These are phyloP conservation scores for Chiua virens DNA, from an alignment of 768 basidiomycete species.

Conservation along the genomic window DNA sequence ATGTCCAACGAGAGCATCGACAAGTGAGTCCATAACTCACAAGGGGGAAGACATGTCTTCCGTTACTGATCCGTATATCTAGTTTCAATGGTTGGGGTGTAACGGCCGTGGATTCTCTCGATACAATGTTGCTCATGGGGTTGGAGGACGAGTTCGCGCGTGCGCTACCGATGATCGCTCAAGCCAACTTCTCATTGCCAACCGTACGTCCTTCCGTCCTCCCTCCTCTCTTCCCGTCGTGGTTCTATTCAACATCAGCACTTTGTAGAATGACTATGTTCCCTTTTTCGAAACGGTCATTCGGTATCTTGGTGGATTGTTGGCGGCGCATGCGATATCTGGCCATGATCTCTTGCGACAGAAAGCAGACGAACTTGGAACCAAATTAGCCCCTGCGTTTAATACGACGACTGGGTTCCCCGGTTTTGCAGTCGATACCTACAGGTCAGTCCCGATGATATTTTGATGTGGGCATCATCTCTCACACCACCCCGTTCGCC, in stretches of 20 bases:
- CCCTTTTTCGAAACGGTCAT: slow-evolving; percentile 87
- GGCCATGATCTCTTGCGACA: slow-evolving; percentile 59
- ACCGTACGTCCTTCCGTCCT: slow-evolving; percentile 31
- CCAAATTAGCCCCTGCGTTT: slow-evolving; percentile 68
- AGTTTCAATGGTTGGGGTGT: slow-evolving; percentile 84
- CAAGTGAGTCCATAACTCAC: slow-evolving; percentile 42
- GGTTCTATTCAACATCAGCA: background rate
- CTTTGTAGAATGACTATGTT: slow-evolving; percentile 28
- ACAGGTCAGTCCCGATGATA: slow-evolving; percentile 38
- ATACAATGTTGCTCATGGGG: slow-evolving; percentile 83
- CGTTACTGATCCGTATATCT: background rate
- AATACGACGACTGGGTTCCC: slow-evolving; percentile 70
- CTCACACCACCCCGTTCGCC: background rate
- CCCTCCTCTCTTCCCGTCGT: background rate
- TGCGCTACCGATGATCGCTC: slow-evolving; percentile 52
- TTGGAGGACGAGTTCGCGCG: slow-evolving; percentile 67
- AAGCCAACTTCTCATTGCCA: slow-evolving; percentile 48
- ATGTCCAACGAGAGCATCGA: slow-evolving; percentile 44
- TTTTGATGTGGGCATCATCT: background rate
- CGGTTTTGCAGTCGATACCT: slow-evolving; percentile 64
- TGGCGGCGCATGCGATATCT: slow-evolving; percentile 79
- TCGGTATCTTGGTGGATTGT: slow-evolving; percentile 83
- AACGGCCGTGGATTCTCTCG: slow-evolving; percentile 77
- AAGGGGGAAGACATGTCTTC: background rate
- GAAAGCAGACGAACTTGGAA: slow-evolving; percentile 76